Base-by-base conservation (phyloP, 768 basidiomycete genomes). In the Lactarius deliciosus region DNA sequence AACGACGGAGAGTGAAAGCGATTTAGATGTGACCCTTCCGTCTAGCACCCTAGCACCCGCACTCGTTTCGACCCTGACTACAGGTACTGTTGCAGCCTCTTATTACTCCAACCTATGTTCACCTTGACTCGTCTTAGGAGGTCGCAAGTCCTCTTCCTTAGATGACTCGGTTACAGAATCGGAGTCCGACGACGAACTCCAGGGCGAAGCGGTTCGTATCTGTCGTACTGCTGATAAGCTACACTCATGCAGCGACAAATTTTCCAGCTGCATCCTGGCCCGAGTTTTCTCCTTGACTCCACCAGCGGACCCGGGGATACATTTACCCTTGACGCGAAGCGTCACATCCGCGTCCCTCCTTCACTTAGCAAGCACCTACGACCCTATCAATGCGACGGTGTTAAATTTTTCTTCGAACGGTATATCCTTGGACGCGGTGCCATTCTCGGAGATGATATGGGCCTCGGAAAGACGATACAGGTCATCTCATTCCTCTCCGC, bases 391-490 rank as follows among this genome's bases (percentile, higher is more conserved):
- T 82, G 93, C 40, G 88, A 94, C 13, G 96, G 96, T 9, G 85
- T 91, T 15, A 76, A 80, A 50, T 98, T 98, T 76, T 83, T 98
- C 58, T 97, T 85, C 77, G 79, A 83, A 16, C 82, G 87, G 56
- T 97, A 90, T 73, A 76, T 80, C 34, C 79, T 88, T 69, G 83
- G 81, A 0, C 79, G 81, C 54, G 96, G 96, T 0, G 96, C 90
- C 0, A 74, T 98, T 13, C 81, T 98, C 5, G 96, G 96, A 6
- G 96, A 98, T 74, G 96, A 98, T 73, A 98, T 98, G 96, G 96
- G 94, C 70, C 79, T 89, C 68, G 96, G 90, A 3, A 98, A 98
- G 83, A 98, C 96, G 0, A 94, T 98, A 25, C 96, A 98, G 75
- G 89, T 94, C 30, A 91, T 95, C 55, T 83, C 90, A 0, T 91